Evolutionary conservation across 108 stramenopile genomes (phyloP), one percentile per base, ranked within the genome.

Genomic region (Asterionellopsis glacialis): DNA sequence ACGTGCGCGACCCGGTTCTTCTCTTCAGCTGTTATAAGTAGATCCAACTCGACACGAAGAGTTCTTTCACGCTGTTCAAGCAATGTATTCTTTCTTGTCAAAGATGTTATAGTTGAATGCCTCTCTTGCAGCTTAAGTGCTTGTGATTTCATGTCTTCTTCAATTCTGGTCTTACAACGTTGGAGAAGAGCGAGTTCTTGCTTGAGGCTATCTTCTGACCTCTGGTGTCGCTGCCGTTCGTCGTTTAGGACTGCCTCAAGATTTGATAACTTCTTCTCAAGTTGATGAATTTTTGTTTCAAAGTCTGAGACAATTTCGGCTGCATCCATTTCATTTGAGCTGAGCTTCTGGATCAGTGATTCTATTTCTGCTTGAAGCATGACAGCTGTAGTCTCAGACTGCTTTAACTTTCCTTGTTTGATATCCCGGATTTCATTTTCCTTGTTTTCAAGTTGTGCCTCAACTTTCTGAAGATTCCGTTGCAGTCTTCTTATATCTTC

Each of bases 371-470:
- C 54, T 24, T 51, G 49, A n/a, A 76, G 53, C 23, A 7, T 15
- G 0, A 22, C 19, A 21, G 61, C 57, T 7, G 42, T 42, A 40
- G 68, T 62, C 22, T 72, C 67, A 11, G 52, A 59, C 25, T 72
- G 67, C 11, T 68, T 72, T 43, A 68, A 26, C 11, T 72, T 57
- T n/a, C 68, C 33, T 21, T 63, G 16, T 26, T 56, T 42, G 2
- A 75, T 42, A 13, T 75, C 74, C 18, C 64, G 38, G 41, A 68
- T 63, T 52, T 76, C 75, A 16, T 72, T 61, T 13, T 72, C 59
- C 57, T 44, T 61, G 27, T 55, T 18, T 24, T 71, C 55, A 0
- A 73, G 24, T 15, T 52, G 25, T 9, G 57, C 57, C 38, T 53
- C 51, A 19, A 67, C 13, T 47, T 63, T 56, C 23, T 45, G 4